Conservation (phyloP, 225 moss, liverwort and hornwort genomes). For the Lunularia cruciata region DNA sequence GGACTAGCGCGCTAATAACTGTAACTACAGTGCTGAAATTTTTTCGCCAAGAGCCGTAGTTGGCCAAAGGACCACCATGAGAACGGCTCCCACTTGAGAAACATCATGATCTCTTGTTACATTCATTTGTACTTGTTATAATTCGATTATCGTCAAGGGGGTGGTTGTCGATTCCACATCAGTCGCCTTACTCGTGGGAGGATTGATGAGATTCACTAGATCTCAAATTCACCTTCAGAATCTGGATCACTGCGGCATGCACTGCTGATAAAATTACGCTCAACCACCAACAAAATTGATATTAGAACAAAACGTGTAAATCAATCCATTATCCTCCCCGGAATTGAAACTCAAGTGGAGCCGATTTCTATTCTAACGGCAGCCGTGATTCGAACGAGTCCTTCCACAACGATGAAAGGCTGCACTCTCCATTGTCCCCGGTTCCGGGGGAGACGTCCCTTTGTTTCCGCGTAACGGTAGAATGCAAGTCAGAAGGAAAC, state of each 20-base stretch:
- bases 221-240: no score
- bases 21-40: background rate
- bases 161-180: background rate
- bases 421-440: background rate
- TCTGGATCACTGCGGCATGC: background rate
- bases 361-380: background rate
- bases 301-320: no score
- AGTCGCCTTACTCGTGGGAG: background rate
- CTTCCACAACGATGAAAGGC: background rate
- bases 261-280: background rate
- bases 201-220: background rate
- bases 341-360: background rate
- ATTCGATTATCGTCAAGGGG: no score
- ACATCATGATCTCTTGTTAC: background rate
- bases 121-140: background rate
- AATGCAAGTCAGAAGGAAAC: background rate
- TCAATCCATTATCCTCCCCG: no score
- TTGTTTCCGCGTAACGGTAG: background rate
- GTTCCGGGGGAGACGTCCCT: background rate
- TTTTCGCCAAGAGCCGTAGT: conserved; percentile 2
- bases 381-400: background rate
- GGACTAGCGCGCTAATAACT: no score
- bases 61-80: background rate
- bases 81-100: background rate
- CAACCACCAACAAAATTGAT: background rate